Base-by-base conservation (phyloP, 2,329 filamentous ascomycete genomes). In the Colletotrichum gigasporum region DNA sequence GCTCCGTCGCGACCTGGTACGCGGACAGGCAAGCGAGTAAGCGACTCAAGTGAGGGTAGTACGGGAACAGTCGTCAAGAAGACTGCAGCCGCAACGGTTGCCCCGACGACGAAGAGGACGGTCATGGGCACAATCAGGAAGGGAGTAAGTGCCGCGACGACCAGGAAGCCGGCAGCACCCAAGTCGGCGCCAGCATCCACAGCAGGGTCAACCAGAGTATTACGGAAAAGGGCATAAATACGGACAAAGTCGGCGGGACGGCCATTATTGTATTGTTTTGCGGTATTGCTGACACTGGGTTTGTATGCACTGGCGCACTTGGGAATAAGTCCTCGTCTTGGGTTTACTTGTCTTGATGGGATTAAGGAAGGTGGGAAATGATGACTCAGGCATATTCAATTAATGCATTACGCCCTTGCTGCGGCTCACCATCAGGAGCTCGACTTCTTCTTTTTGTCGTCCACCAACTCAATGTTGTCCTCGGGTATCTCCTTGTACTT, bases 401-500 rank as follows among this genome's bases (percentile, higher is more conserved):
- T 66, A 37, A 64, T 47, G 28, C 35, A 47, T 32, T 30, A 44
- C 18, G 22, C 44, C 22, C n/a, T 53, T 16, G 44, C 16, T 52
- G 24, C 22, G 10, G 32, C 51, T 73, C 64, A 72, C 73, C 64
- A 72, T 35, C 41, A 58, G 10, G 48, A 47, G 59, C 58, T 57
- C 14, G 63, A 30, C 39, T 84, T 88, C 82, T 97, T 97, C 87
- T 96, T 96, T 88, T 97, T 97, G 76, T 97, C 95, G 79, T 98
- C 95, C 42, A 98, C 87, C 73, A 94, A 81, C 80, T 98, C 95
- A 71, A 98, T 91, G 79, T 99, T 97, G 75, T 97, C 93, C 81
- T 96, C 93, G 2, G 95, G 95, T 71, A 99, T 91, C 68, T 94
- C 88, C 77, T 91, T 91, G 79, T 97, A 96, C 75, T 93, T 92